A percentile compares a stretch with the other conserved stretches of the same genome.
Evolutionary conservation across 257 asterid species (phyloP).

Genomic region (Gardenia jasminoides): DNA sequence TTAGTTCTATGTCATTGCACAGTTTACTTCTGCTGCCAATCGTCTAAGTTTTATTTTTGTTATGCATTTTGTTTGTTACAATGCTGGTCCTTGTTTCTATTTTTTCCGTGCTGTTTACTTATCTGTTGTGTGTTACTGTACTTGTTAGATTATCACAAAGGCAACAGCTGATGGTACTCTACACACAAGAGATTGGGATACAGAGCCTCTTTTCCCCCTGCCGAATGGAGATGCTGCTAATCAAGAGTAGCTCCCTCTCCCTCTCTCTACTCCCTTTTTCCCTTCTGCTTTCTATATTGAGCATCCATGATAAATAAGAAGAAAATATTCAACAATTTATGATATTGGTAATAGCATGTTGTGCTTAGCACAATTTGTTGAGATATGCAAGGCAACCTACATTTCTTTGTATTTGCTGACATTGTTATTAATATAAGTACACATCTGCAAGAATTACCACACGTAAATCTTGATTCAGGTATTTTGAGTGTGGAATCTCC

Average conservation of each 20-base stretch:
- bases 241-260: constrained; percentile 43
- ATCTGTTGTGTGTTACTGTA: constrained; percentile 8
- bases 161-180: constrained; percentile 90
- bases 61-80: not conserved
- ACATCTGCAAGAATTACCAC: not conserved
- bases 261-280: not conserved
- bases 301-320: not conserved
- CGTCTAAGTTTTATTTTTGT: not conserved
- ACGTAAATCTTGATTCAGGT: not conserved
- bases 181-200: constrained; percentile 83
- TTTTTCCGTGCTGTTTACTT: not conserved
- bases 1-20: not conserved
- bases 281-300: not conserved
- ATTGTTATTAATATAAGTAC: not conserved
- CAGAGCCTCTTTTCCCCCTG: constrained; percentile 77
- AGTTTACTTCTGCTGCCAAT: not conserved
- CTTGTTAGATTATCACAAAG: constrained; percentile 66
- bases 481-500: not conserved
- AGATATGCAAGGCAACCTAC: not conserved
- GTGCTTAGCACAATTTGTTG: not conserved
- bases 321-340: not conserved
- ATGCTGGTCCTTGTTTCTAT: not conserved
- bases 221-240: constrained; percentile 50
- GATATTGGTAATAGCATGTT: not conserved
- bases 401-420: not conserved